phyloP scores from a whole-genome alignment of 108 stramenopile species.

The Nitzschia palea region DNA sequence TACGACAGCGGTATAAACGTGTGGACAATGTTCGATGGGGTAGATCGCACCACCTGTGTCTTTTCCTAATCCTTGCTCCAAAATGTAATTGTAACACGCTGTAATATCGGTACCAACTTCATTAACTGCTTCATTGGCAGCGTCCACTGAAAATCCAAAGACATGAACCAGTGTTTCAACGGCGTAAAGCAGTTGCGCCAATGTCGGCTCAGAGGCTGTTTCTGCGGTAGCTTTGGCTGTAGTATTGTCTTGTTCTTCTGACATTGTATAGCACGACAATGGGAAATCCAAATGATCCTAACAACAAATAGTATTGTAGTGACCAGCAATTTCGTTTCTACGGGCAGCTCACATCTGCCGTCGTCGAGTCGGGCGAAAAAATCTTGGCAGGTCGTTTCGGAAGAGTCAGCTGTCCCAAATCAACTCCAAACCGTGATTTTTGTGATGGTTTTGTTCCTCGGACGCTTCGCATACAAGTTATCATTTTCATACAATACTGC shows the following conservation, averaged over 20 bases:
- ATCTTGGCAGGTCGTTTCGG: too few species aligned
- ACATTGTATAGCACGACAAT: too few species aligned
- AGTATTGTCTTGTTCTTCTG: not conserved
- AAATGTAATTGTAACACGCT: slow-evolving; percentile 69
- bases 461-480: too few species aligned
- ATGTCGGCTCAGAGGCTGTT: not conserved
- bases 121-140: slow-evolving; percentile 25
- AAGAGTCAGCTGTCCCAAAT: too few species aligned
- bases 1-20: slow-evolving; percentile 31
- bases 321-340: too few species aligned
- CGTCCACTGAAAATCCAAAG: slow-evolving; percentile 24
- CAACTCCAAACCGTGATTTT: too few species aligned
- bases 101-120: slow-evolving; percentile 29
- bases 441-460: too few species aligned
- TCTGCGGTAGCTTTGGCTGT: not conserved
- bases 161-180: slow-evolving; percentile 26
- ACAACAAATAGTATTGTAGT: too few species aligned
- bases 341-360: too few species aligned
- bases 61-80: slow-evolving; percentile 48
- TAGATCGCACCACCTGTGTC: slow-evolving; percentile 70
- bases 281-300: too few species aligned
- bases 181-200: slow-evolving; percentile 21
- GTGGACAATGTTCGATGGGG: slow-evolving; percentile 74
- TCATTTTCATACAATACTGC: too few species aligned
- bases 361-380: too few species aligned